Evolutionary conservation across 2,329 filamentous ascomycete genomes (phyloP).

Genomic region (Xylariomycetidae sp.): DNA sequence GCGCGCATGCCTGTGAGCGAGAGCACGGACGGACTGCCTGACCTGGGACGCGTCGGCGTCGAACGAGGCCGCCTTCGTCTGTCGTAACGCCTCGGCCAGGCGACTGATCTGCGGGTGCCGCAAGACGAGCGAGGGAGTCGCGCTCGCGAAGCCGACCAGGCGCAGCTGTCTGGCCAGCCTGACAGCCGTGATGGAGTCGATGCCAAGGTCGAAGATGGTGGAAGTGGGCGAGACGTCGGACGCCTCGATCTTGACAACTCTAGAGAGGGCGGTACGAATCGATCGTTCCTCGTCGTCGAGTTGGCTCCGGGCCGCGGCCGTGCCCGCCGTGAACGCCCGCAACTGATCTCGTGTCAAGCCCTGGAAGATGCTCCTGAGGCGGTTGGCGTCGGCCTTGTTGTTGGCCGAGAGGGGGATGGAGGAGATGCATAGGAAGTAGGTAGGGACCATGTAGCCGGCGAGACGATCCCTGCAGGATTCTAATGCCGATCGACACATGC

Average conservation of each 20-base stretch:
- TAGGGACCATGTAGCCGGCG: constrained; percentile 87
- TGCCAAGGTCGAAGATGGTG: constrained; percentile 78
- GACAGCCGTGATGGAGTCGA: constrained; percentile 84
- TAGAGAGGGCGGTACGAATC: constrained; percentile 50
- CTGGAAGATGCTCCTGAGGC: constrained; percentile 62
- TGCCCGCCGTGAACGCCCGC: constrained; percentile 45
- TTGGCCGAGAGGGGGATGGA: constrained; percentile 78
- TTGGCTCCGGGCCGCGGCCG: constrained; percentile 11
- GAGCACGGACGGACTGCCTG: constrained; percentile 59
- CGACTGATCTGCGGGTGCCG: constrained; percentile 50
- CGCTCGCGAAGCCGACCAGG: constrained; percentile 53
- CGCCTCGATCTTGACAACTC: constrained; percentile 43
- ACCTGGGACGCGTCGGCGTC: constrained; percentile 37
- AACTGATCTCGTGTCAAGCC: constrained; percentile 56
- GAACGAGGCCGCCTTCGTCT: constrained; percentile 7
- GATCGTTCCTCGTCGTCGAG: constrained; percentile 35
- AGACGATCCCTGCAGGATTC: constrained; percentile 64
- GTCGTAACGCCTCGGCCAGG: constrained; percentile 35
- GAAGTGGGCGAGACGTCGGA: constrained; percentile 46
- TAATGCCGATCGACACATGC: constrained; percentile 39
- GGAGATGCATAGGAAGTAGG: constrained; percentile 69
- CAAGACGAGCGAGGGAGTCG: constrained; percentile 64
- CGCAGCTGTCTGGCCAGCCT: constrained; percentile 63
- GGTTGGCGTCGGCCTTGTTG: constrained; percentile 80
- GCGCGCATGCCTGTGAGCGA: constrained; percentile 55